Conservation (phyloP, 305 asterid genomes). For the Fraxinus paxiana region DNA sequence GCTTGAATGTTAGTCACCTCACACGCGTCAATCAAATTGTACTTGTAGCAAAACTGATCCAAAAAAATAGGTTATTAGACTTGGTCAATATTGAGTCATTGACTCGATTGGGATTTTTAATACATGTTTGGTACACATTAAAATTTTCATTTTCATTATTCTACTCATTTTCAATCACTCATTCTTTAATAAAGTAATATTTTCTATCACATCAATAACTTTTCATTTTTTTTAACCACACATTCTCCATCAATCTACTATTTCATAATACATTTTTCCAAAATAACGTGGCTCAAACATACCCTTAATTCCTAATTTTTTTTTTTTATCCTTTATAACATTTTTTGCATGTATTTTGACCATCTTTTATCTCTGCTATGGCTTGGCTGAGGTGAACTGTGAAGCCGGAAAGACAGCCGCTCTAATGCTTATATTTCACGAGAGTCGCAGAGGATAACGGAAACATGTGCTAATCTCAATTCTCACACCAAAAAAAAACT, state of each 20-base stretch:
- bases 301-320: background rate
- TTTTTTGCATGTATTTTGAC: background rate
- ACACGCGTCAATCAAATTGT: too few species aligned
- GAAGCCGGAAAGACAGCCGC: slow-evolving; percentile 24
- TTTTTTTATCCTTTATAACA: background rate
- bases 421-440: slow-evolving; percentile 16
- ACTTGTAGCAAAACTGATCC: too few species aligned
- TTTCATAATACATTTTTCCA: too few species aligned
- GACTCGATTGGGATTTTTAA: background rate
- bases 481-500: background rate
- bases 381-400: slow-evolving; percentile 17
- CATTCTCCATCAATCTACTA: too few species aligned
- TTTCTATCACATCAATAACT: too few species aligned
- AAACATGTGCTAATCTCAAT: background rate
- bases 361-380: slow-evolving; percentile 14
- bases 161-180: too few species aligned
- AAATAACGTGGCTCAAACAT: too few species aligned
- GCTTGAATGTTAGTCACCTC: too few species aligned
- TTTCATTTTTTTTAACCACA: too few species aligned
- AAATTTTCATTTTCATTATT: too few species aligned
- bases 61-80: background rate
- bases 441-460: slow-evolving; percentile 18
- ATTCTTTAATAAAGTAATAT: too few species aligned
- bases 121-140: too few species aligned
- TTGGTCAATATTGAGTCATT: background rate